Base-by-base conservation (phyloP, 371 early-diverging fungal genomes). In the Mucor indicus region DNA sequence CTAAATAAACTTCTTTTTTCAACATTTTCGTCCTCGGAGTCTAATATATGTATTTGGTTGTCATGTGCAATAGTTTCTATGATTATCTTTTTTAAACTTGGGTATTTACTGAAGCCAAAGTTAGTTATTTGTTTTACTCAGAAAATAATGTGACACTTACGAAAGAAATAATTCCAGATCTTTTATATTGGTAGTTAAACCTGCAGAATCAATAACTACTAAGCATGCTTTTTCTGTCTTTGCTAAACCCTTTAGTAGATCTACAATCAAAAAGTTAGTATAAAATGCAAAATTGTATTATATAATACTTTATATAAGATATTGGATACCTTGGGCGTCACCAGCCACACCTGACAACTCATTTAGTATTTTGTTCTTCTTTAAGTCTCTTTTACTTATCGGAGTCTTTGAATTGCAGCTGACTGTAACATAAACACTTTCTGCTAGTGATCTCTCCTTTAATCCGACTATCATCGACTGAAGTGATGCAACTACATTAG, bases 11-110 rank as follows among this genome's bases (percentile, higher is more conserved):
- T 17, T 54, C 37, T 54, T 23, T 16, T 3, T 37, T 48, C 16
- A 7, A 33, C 20, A 8, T 41, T 42, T 43, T 53, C 53, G 13
- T 53, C 53, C 12, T 16, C 36, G 36, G 41, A 53, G 23, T 55
- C 49, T 15, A 56, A 27, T 35, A 50, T 11, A 33, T 27, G 40
- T 5, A 49, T 44, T 50, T 56, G 50, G 27, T 56, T 56, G 22
- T 49, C 56, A 50, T 56, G 44, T 12, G 30, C 50, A 13, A 56
- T 32, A 21, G 45, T 56, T 24, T 56, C 56, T 33, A 56, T 56
- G 7, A 44, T 50, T 7, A 45, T 56, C 36, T 50, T 55, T 27
- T 56, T 13, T 21, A 43, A 21, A 39, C 35, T 49, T n/a, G 29
- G 23, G 0, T 56, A 29, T 33, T 50, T 38, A 40, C 50, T 56